Evolutionary conservation across 1,284 basidiomycete species (phyloP).

Genomic region (Blastosporella zonata): DNA sequence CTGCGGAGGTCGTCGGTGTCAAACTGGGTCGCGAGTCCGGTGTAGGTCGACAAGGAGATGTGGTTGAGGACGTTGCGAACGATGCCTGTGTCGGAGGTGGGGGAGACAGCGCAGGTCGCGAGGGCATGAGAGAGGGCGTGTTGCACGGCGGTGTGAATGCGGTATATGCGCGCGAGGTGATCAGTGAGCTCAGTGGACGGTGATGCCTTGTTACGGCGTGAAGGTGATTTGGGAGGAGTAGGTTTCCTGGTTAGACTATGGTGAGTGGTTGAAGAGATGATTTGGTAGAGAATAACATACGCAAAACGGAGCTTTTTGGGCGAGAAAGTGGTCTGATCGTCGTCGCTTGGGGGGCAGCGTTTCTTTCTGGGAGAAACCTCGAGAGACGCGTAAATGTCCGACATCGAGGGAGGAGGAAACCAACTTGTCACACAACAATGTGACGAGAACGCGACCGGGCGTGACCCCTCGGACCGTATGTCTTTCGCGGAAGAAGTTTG

Average conservation of each 20-base stretch:
- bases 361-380: constrained; percentile 67
- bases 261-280: constrained; percentile 8
- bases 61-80: constrained; percentile 78
- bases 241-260: constrained; percentile 39
- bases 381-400: constrained; percentile 58
- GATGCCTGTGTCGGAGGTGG: constrained; percentile 68
- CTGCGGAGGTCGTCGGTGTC: constrained; percentile 63
- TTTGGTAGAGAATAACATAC: constrained; percentile 34
- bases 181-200: constrained; percentile 42
- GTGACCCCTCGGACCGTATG: constrained; percentile 2
- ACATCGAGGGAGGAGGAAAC: constrained; percentile 39
- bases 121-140: constrained; percentile 79
- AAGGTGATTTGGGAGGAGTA: constrained; percentile 50
- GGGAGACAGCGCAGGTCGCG: constrained; percentile 75
- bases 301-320: constrained; percentile 65
- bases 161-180: constrained; percentile 57
- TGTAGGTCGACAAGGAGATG: constrained; percentile 63
- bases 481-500: neutral
- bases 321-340: constrained; percentile 53
- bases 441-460: constrained; percentile 10
- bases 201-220: constrained; percentile 27
- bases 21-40: constrained; percentile 61
- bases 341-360: constrained; percentile 45
- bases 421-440: constrained; percentile 9
- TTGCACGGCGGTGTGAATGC: constrained; percentile 65